These are phyloP conservation scores for Cronartium quercuum DNA, from an alignment of 1,284 basidiomycete species.

Conservation along the genomic window DNA sequence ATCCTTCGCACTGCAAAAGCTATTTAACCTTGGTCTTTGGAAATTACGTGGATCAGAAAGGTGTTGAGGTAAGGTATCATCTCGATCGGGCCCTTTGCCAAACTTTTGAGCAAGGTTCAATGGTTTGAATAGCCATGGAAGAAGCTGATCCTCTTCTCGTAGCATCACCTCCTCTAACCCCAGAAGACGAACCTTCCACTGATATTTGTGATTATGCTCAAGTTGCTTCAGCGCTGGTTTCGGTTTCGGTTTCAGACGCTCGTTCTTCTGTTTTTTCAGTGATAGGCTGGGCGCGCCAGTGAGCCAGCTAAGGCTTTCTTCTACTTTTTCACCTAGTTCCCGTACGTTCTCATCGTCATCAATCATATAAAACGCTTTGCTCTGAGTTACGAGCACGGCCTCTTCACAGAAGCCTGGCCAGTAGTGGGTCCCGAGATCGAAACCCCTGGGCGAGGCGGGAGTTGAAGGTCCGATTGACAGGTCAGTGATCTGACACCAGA, in stretches of 20 bases:
- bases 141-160: slow-evolving; percentile 11
- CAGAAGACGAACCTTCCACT: slow-evolving; percentile 16
- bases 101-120: neutral
- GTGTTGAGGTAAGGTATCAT: neutral
- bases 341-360: neutral
- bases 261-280: neutral
- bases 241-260: neutral
- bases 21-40: neutral
- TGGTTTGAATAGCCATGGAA: slow-evolving; percentile 33
- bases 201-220: slow-evolving; percentile 7
- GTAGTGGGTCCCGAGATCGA: slow-evolving; percentile 20
- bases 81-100: neutral
- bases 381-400: neutral
- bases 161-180: slow-evolving; percentile 13
- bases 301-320: neutral
- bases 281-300: neutral
- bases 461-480: neutral
- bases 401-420: slow-evolving; percentile 32
- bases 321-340: neutral
- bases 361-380: neutral
- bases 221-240: neutral
- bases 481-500: slow-evolving; percentile 25
- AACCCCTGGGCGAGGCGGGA: neutral
- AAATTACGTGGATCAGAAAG: neutral
- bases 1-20: neutral